phyloP scores from a whole-genome alignment of 805 yeast species.

The Schwanniomyces vanrijiae region DNA sequence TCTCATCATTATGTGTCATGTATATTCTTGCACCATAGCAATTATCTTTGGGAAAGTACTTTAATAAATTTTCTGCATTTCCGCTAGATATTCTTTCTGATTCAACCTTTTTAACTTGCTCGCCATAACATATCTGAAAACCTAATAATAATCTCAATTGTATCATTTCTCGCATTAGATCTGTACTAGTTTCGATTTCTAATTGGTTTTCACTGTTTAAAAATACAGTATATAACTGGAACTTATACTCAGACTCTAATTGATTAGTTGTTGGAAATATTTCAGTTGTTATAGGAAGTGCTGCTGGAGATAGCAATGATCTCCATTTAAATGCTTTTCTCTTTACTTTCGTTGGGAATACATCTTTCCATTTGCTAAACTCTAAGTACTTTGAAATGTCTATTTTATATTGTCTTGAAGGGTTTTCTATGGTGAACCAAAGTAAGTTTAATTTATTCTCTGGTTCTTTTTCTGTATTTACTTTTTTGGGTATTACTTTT shows the following conservation, averaged over 20 bases:
- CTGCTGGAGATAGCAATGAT: slow-evolving; percentile 90
- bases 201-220: slow-evolving; percentile 58
- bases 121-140: slow-evolving; percentile 84
- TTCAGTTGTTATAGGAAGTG: slow-evolving; percentile 79
- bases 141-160: slow-evolving; percentile 81
- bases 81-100: slow-evolving; percentile 55
- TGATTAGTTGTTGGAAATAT: slow-evolving; percentile 72
- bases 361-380: slow-evolving; percentile 90
- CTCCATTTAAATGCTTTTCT: slow-evolving; percentile 84
- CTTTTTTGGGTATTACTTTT: slow-evolving; percentile 1
- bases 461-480: slow-evolving; percentile 7
- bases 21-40: slow-evolving; percentile 66
- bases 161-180: slow-evolving; percentile 82
- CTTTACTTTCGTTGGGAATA: slow-evolving; percentile 71
- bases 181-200: slow-evolving; percentile 50
- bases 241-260: slow-evolving; percentile 69
- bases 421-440: slow-evolving; percentile 53
- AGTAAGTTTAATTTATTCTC: slow-evolving; percentile 12
- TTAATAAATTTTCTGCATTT: slow-evolving; percentile 52
- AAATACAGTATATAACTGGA: slow-evolving; percentile 80
- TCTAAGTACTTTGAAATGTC: slow-evolving; percentile 56
- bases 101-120: slow-evolving; percentile 65
- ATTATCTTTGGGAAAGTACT: slow-evolving; percentile 48
- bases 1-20: slow-evolving; percentile 75
- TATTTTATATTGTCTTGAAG: slow-evolving; percentile 64